Conservation (phyloP, 176 grass and related monocot genomes). For the Rhynchospora breviuscula region DNA sequence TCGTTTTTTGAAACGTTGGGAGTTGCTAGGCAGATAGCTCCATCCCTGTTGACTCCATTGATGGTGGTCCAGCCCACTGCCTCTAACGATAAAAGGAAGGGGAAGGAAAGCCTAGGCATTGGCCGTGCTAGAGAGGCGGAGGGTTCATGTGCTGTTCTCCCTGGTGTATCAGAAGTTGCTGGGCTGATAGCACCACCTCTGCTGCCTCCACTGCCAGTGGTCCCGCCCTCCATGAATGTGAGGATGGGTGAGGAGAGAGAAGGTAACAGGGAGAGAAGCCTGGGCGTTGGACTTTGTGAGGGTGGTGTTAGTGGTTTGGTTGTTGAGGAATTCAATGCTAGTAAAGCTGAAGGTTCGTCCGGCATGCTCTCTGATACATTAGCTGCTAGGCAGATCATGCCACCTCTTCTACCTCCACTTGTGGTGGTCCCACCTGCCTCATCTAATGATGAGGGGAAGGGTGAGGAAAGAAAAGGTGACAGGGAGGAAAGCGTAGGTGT, state of each 20-base stretch:
- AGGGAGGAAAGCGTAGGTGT: background rate
- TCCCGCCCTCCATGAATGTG: background rate
- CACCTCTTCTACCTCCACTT: background rate
- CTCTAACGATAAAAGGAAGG: background rate
- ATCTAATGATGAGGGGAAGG: background rate
- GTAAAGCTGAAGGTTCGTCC: background rate
- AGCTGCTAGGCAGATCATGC: background rate
- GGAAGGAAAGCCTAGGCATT: background rate
- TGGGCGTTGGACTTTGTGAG: background rate
- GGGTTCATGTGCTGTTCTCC: background rate
- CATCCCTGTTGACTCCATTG: background rate
- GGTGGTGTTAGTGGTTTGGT: background rate
- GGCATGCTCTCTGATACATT: background rate
- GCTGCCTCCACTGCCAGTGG: background rate
- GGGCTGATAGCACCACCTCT: background rate
- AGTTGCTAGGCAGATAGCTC: background rate
- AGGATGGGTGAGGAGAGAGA: background rate
- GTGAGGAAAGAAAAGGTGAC: background rate
- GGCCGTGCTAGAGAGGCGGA: background rate
- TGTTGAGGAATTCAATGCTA: background rate
- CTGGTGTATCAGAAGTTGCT: background rate
- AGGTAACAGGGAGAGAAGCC: background rate
- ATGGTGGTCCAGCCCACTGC: background rate
- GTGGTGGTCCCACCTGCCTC: background rate
- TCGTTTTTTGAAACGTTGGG: slow-evolving; percentile 56